Base-by-base conservation (phyloP, 108 stramenopile species). In the Nannochloropsis granulata region DNA sequence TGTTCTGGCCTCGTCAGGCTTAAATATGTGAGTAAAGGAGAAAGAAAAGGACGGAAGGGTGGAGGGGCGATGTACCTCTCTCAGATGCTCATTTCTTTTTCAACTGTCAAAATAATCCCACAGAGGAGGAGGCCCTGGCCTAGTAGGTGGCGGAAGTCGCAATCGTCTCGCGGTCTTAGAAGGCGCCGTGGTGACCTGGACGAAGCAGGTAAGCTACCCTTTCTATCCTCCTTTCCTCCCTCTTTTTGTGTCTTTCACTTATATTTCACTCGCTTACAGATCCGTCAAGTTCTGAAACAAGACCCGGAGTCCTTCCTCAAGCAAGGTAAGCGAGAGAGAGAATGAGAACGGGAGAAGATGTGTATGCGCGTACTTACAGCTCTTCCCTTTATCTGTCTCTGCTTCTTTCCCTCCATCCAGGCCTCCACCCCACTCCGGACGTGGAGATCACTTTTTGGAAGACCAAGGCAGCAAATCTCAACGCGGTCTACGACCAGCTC, bases 111-210 rank as follows among this genome's bases (percentile, higher is more conserved):
- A n/a, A 19, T 2, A n/a, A 71, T 71, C 23, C 10, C 82, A 78
- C 19, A 82, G 84, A 44, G 82, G 26, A 14, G 82, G 1, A 24
- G 23, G n/a, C 9, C 45, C 24, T 2, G 82, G 26, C 23, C 23
- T 43, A 82, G 82, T 24, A 82, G 71, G 43, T 45, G 43, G 44
- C 45, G 43, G 44, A 14, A 91, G 90, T 23, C 92, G 92, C 88
- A 94, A 94, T 81, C 91, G 93, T n/a, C 92, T 93, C 43, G 88
- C 92, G 13, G 86, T 96, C n/a, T 89, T 96, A 21, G 95, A 96
- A 80, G 92, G 94, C 12, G 93, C 94, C 81, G 93, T 96, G 81
- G 92, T 94, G 82, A 95, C 93, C 24, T 96, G 95, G 95, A 96
- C 94, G 19, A 96, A 95, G 84, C 95, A 96, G 89, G 56, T 71